Evolutionary conservation across 2,329 filamentous ascomycete species (phyloP).

Genomic region (Paraphoma sp.): DNA sequence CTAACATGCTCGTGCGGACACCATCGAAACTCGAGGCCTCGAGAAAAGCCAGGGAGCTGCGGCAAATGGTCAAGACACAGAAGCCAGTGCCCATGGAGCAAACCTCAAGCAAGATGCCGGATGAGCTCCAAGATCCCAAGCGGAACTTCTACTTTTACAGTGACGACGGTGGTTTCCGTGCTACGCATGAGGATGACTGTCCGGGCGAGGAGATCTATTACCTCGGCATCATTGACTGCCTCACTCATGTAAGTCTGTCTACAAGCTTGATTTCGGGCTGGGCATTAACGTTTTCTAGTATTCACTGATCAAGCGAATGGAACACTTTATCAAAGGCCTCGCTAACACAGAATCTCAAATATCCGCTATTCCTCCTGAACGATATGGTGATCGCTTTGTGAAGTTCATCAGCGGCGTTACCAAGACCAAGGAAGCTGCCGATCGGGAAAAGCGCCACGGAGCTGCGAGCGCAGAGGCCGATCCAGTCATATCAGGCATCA

Average conservation of each 20-base stretch:
- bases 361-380: slow-evolving; percentile 85
- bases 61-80: slow-evolving; percentile 91
- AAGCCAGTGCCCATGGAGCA: slow-evolving; percentile 92
- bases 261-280: background rate
- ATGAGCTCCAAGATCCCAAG: slow-evolving; percentile 72
- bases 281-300: slow-evolving; percentile 67
- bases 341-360: slow-evolving; percentile 85
- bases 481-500: slow-evolving; percentile 48
- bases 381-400: slow-evolving; percentile 93
- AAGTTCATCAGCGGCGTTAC: slow-evolving; percentile 91
- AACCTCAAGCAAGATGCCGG: slow-evolving; percentile 83
- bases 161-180: slow-evolving; percentile 91
- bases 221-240: slow-evolving; percentile 95
- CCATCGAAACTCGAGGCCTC: slow-evolving; percentile 93
- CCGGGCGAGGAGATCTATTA: slow-evolving; percentile 96
- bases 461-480: slow-evolving; percentile 41
- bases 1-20: slow-evolving; percentile 80
- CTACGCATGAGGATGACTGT: slow-evolving; percentile 87
- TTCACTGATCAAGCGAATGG: slow-evolving; percentile 89
- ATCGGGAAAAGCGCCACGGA: slow-evolving; percentile 57
- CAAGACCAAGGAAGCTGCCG: slow-evolving; percentile 85
- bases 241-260: slow-evolving; percentile 79
- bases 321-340: slow-evolving; percentile 96
- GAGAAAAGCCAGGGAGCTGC: slow-evolving; percentile 86
- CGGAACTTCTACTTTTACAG: slow-evolving; percentile 86